These are phyloP conservation scores for Fimicolochytrium jonesii DNA, from an alignment of 192 early-diverging fungal genomes.

Conservation along the genomic window DNA sequence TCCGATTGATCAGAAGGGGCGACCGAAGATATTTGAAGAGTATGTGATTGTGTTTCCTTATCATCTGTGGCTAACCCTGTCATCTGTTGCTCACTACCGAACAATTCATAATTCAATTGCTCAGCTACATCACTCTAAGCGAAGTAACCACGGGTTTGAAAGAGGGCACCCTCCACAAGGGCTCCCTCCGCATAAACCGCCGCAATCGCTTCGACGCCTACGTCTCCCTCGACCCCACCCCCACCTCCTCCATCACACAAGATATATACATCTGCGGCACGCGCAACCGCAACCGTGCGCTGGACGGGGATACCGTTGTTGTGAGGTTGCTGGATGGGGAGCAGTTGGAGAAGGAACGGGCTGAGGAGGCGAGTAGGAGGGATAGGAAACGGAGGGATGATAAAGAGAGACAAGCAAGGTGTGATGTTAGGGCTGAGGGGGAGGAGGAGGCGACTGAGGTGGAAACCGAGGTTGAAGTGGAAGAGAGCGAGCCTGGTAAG, in stretches of 20 bases:
- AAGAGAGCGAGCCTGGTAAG: too few relatives aligned
- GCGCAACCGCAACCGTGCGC: conserved; percentile 72
- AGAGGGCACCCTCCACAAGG: conserved; percentile 53
- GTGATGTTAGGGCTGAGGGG: conserved; percentile 53
- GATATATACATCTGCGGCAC: conserved; percentile 79
- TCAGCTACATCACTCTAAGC: too few relatives aligned
- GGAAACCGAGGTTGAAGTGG: too few relatives aligned
- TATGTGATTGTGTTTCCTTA: too few relatives aligned
- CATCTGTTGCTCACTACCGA: too few relatives aligned
- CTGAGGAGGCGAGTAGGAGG: conserved; percentile 46
- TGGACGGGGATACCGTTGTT: conserved; percentile 83
- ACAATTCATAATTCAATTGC: too few relatives aligned
- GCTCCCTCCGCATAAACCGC: conserved; percentile 81
- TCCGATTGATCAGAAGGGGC: too few relatives aligned
- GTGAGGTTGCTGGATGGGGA: conserved; percentile 65
- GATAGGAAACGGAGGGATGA: conserved; percentile 34
- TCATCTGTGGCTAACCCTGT: too few relatives aligned
- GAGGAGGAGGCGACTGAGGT: conserved; percentile 42
- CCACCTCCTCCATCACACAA: conserved; percentile 15
- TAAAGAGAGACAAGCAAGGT: conserved; percentile 39
- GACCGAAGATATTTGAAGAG: too few relatives aligned
- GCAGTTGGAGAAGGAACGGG: conserved; percentile 55
- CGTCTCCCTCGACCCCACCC: conserved; percentile 59
- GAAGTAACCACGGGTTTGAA: conserved; percentile 25
- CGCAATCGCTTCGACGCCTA: conserved; percentile 83